Conservation (phyloP, 2,329 filamentous ascomycete genomes). For the Apiospora phragmitis region DNA sequence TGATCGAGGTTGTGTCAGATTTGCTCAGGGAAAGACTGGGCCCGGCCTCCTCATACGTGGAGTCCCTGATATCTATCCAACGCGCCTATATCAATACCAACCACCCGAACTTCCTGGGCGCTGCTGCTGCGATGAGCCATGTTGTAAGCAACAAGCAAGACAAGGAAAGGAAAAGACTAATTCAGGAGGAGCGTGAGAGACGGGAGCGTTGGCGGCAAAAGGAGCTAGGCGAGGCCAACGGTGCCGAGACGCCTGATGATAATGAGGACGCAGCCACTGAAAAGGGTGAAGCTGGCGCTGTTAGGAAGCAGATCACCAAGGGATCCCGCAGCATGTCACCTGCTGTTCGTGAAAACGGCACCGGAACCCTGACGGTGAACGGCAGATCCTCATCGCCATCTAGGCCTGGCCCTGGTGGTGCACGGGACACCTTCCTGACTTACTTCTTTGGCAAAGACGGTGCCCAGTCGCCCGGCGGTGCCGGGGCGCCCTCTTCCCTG, state of each 20-base stretch:
- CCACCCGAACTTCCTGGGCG: constrained; percentile 96
- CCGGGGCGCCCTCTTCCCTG: constrained; percentile 39
- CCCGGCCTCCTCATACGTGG: constrained; percentile 86
- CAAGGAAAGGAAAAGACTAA: constrained; percentile 77
- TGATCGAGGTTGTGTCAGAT: constrained; percentile 97
- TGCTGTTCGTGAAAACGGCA: constrained; percentile 70
- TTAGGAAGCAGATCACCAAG: constrained; percentile 63
- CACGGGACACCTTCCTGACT: constrained; percentile 90
- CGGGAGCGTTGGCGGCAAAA: constrained; percentile 81
- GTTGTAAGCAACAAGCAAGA: constrained; percentile 96
- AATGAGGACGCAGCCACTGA: constrained; percentile 59
- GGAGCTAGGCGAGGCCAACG: constrained; percentile 77
- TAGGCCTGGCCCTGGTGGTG: constrained; percentile 61
- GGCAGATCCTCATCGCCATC: constrained; percentile 65
- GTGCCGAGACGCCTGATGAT: constrained; percentile 67
- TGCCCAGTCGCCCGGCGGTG: constrained; percentile 47
- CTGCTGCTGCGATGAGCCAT: constrained; percentile 94
- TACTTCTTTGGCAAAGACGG: constrained; percentile 99
- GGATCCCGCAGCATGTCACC: constrained; percentile 80
- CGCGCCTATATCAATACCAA: constrained; percentile 99
- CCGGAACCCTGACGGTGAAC: constrained; percentile 69
- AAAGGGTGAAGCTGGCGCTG: constrained; percentile 56
- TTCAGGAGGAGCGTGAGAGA: constrained; percentile 83
- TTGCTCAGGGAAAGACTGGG: constrained; percentile 89
- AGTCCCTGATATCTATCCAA: constrained; percentile 96